Evolutionary conservation across 192 early-diverging fungal species (phyloP).

Genomic region (Jimgerdemannia lactiflua): DNA sequence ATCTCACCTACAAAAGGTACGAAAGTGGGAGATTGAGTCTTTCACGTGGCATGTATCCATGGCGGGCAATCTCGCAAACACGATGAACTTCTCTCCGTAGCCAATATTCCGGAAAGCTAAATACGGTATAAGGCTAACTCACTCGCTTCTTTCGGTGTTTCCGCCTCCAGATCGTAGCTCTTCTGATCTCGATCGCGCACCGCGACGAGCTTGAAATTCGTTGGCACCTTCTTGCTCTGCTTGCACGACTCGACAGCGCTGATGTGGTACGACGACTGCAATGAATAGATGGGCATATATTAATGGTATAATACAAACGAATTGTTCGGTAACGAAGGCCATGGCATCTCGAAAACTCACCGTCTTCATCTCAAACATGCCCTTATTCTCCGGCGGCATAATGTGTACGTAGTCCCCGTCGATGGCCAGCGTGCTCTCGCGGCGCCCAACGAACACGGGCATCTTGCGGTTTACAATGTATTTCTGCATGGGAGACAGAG

Average conservation of each 20-base stretch:
- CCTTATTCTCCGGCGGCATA: constrained; percentile 76
- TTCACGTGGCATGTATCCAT: too few species aligned
- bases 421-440: constrained; percentile 86
- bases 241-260: constrained; percentile 62
- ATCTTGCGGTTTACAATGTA: constrained; percentile 83
- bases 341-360: constrained; percentile 29
- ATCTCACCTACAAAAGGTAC: constrained; percentile 21
- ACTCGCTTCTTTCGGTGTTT: constrained; percentile 60
- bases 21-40: neutral
- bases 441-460: constrained; percentile 82
- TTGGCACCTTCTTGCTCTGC: constrained; percentile 63
- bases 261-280: constrained; percentile 61
- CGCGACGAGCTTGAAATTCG: constrained; percentile 66
- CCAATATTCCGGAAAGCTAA: neutral
- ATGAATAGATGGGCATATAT: neutral
- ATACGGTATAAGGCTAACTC: constrained; percentile 19
- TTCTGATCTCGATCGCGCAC: constrained; percentile 59
- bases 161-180: constrained; percentile 78
- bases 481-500: constrained; percentile 56
- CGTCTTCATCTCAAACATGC: constrained; percentile 84
- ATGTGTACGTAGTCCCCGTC: constrained; percentile 94
- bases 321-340: neutral
- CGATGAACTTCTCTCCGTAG: neutral
- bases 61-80: too few species aligned
- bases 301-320: neutral